These are phyloP conservation scores for Monilinia polystroma DNA, from an alignment of 2,329 filamentous ascomycete genomes.

Conservation along the genomic window DNA sequence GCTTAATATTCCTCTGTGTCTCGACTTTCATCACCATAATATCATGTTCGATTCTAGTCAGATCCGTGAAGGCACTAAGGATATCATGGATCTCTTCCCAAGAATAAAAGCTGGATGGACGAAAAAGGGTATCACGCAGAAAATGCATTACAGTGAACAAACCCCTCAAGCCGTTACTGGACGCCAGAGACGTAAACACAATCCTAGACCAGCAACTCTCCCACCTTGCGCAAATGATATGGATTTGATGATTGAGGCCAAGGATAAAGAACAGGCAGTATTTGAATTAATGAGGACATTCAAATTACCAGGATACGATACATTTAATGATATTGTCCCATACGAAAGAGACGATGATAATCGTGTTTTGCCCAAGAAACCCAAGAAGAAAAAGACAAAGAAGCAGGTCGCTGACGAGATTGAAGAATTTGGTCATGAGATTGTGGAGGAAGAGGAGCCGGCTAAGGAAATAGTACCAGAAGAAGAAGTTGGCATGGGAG, in stretches of 20 bases:
- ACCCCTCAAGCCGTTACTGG: slow-evolving; percentile 73
- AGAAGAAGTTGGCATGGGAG: slow-evolving; percentile 82
- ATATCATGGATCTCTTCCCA: slow-evolving; percentile 72
- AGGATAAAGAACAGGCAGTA: slow-evolving; percentile 95
- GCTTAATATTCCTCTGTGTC: slow-evolving; percentile 86
- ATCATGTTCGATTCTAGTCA: slow-evolving; percentile 76
- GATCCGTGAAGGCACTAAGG: slow-evolving; percentile 78
- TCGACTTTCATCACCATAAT: slow-evolving; percentile 95
- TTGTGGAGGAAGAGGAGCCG: slow-evolving; percentile 42
- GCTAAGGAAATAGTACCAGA: slow-evolving; percentile 45
- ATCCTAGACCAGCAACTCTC: slow-evolving; percentile 71
- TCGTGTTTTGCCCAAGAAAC: slow-evolving; percentile 50
- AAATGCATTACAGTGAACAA: slow-evolving; percentile 95
- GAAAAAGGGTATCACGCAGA: slow-evolving; percentile 80
- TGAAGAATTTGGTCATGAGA: slow-evolving; percentile 35
- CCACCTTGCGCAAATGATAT: slow-evolving; percentile 80
- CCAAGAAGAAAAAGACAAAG: slow-evolving; percentile 44
- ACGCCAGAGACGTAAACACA: slow-evolving; percentile 80
- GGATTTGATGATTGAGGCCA: slow-evolving; percentile 99
- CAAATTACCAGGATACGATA: slow-evolving; percentile 76
- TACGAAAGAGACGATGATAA: slow-evolving; percentile 76
- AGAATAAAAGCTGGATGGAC: slow-evolving; percentile 83
- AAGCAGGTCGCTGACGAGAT: slow-evolving; percentile 43
- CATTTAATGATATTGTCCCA: slow-evolving; percentile 74
- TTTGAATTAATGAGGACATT: slow-evolving; percentile 91